These are phyloP conservation scores for Astragalus glycyphyllos DNA, from an alignment of 306 rosid species.

Conservation along the genomic window DNA sequence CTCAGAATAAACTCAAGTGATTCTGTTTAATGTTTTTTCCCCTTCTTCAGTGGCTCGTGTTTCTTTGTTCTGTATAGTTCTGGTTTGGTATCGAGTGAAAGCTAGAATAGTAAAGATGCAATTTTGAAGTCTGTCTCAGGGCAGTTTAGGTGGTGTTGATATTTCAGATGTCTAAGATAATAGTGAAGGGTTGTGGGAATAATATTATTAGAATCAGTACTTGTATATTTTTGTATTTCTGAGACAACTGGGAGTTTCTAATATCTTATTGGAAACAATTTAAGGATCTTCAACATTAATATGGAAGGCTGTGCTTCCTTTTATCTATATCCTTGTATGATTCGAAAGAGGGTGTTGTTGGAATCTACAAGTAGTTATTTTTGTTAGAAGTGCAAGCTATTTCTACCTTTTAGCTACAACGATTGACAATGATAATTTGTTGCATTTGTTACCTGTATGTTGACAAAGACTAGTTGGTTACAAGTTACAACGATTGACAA, in stretches of 20 bases:
- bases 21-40: constrained; percentile 14
- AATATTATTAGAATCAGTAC: constrained; percentile 47
- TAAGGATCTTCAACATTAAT: constrained; percentile 25
- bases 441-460: not conserved
- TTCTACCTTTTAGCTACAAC: not conserved
- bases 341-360: constrained; percentile 7
- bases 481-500: not conserved
- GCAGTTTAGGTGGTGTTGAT: constrained; percentile 65
- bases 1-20: constrained; percentile 81
- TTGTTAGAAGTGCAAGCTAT: constrained; percentile 11
- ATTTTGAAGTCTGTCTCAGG: constrained; percentile 68
- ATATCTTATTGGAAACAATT: constrained; percentile 31
- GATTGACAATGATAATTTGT: not conserved
- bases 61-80: constrained; percentile 58
- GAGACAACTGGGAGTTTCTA: constrained; percentile 32
- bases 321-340: constrained; percentile 6
- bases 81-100: constrained; percentile 41
- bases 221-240: constrained; percentile 56
- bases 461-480: not conserved
- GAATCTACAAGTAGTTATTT: not conserved
- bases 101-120: constrained; percentile 55
- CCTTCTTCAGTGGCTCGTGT: constrained; percentile 24
- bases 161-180: constrained; percentile 52
- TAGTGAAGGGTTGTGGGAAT: constrained; percentile 50
- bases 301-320: constrained; percentile 12